Conservation (phyloP, 768 basidiomycete genomes). For the Filobasidium floriforme region DNA sequence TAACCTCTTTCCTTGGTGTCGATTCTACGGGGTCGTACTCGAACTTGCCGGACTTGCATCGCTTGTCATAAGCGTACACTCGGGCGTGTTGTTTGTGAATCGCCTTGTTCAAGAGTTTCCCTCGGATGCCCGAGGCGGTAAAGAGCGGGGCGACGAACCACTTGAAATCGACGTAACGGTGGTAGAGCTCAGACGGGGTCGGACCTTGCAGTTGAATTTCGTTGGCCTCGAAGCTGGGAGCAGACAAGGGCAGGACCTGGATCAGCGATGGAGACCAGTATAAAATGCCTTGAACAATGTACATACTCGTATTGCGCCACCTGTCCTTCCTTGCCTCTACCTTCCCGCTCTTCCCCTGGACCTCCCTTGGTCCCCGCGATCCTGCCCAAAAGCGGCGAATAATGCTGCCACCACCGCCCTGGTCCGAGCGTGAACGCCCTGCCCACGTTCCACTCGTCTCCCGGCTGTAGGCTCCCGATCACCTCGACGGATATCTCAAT, state of each 20-base stretch:
- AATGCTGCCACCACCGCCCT: slow-evolving; percentile 47
- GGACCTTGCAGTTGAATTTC: slow-evolving; percentile 50
- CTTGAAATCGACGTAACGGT: slow-evolving; percentile 47
- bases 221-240: slow-evolving; percentile 49
- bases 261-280: background rate
- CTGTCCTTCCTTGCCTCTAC: background rate
- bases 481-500: slow-evolving; percentile 40
- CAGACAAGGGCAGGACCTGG: slow-evolving; percentile 24
- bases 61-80: slow-evolving; percentile 47
- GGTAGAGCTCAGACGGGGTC: slow-evolving; percentile 47
- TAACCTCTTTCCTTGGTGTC: slow-evolving; percentile 29
- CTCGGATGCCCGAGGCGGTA: slow-evolving; percentile 45
- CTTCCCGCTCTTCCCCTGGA: slow-evolving; percentile 24
- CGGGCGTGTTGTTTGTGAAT: slow-evolving; percentile 48
- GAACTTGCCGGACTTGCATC: slow-evolving; percentile 45
- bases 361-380: slow-evolving; percentile 40
- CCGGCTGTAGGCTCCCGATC: slow-evolving; percentile 37
- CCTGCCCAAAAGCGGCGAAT: slow-evolving; percentile 49
- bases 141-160: slow-evolving; percentile 50
- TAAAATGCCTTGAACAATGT: background rate
- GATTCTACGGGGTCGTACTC: slow-evolving; percentile 2
- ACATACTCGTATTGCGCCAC: slow-evolving; percentile 13
- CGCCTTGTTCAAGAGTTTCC: slow-evolving; percentile 46
- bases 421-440: slow-evolving; percentile 48
- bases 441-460: slow-evolving; percentile 31